Base-by-base conservation (phyloP, 139 green algal genomes). In the Penium margaritaceum region DNA sequence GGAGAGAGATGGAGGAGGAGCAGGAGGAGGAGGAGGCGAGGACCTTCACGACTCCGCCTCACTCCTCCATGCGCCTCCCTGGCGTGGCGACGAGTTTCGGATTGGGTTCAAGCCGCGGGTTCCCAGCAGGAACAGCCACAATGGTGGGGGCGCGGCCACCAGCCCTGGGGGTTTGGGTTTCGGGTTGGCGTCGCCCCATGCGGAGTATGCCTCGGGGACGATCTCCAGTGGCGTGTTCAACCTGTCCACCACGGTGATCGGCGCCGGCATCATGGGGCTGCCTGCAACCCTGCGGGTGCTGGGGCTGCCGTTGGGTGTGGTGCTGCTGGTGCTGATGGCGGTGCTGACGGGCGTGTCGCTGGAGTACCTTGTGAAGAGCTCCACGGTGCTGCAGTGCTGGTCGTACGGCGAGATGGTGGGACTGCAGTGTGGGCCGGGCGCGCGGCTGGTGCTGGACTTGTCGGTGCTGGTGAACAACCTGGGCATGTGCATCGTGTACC, bases 401-500 rank as follows among this genome's bases (percentile, higher is more conserved):
- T 37, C 58, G 30, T 66, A 66, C 58, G 30, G 58, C 58, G 58
- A 19, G 58, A 24, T 66, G n/a, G 58, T 66, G 58, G 58, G 27
- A 29, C 27, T 27, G 58, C 19, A 38, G 24, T 66, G 58, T 29
- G 58, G 58, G 58, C 58, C n/a, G 27, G 21, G 34, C 32, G 33
- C 35, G 35, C 63, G 63, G 9, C 36, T 70, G 6, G 63, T 54
- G 63, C 63, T 70, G 63, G 27, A 70, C 12, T 21, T 70, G n/a
- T n/a, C 36, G 1, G 63, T 70, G n/a, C n/a, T 54, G 24, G 36
- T 70, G 9, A 70, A 70, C 63, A 70, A 70, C 63, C 19, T 54
- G 36, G 63, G 63, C 63, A 70, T 70, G 27, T 36, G 27, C 63
- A 54, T 47, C n/a, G 63, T 70, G n/a, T 70, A 70, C 63, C 63